Base-by-base conservation (phyloP, 2,329 filamentous ascomycete genomes). In the Claviceps arundinis region DNA sequence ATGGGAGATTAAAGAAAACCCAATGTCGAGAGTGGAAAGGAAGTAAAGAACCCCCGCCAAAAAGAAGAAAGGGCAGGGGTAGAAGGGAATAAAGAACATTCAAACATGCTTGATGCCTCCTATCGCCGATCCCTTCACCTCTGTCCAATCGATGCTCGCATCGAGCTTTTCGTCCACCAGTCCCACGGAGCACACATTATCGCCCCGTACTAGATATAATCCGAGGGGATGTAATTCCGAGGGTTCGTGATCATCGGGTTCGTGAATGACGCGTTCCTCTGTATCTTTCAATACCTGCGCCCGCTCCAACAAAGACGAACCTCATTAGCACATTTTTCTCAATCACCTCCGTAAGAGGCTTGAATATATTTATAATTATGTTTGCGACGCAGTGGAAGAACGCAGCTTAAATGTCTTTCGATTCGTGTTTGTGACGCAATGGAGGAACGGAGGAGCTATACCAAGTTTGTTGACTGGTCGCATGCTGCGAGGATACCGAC, bases 111-210 rank as follows among this genome's bases (percentile, higher is more conserved):
- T 96, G 61, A 89, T 90, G 50, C 82, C 82, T 53, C 88, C 88
- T 61, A 97, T 85, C 34, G 85, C 81, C 54, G 84, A 81, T 4
- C 91, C 91, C 65, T 86, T 85, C 41, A 98, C 93, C 67, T 94
- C 84, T 19, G 78, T 76, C 93, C 93, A 98, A 70, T 96, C 84
- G 64, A 98, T 97, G 61, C 85, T 89, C 41, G 76, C 78, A 70
- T 98, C 93, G 54, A 97, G 73, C 60, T 86, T 78, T 68, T 95
- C 90, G 66, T 98, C 89, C 37, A 98, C 84, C 53, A 94, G 73
- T 2, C 93, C 93, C 53, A 93, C 87, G 16, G 94, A 77, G 56
- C 89, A 90, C 47, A 98, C 91, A 63, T 94, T 96, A 66, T 98
- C 93, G 50, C 93, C 93, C 55, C 93, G 80, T 53, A 98, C 87